A percentile compares a stretch with the other conserved stretches of the same genome.
These are phyloP conservation scores for Diaporthe vexans DNA, from an alignment of 2,329 filamentous ascomycete species.

Conservation along the genomic window DNA sequence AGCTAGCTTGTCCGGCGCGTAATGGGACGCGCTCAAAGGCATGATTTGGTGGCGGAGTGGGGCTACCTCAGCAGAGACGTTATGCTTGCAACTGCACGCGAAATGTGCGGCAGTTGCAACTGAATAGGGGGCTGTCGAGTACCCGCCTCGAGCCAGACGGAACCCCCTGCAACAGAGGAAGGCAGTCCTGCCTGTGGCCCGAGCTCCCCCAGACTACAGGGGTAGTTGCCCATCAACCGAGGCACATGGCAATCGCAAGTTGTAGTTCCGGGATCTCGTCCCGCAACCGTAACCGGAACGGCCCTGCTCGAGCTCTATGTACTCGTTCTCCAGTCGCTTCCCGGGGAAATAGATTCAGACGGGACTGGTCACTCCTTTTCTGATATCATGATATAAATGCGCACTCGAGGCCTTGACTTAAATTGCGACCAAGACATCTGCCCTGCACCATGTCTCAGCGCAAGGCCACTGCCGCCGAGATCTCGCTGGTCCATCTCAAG, in stretches of 20 bases:
- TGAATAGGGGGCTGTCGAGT: neutral
- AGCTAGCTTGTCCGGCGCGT: constrained; percentile 25
- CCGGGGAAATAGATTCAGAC: neutral
- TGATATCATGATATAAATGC: neutral
- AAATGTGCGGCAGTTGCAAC: neutral
- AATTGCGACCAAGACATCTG: neutral
- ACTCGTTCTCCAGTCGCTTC: neutral
- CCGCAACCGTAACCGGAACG: constrained; percentile 29
- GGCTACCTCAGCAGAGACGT: neutral
- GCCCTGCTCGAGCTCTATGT: constrained; percentile 11
- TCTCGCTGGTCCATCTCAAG: constrained; percentile 89
- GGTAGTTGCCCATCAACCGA: constrained; percentile 5
- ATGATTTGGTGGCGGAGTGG: neutral
- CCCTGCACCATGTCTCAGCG: constrained; percentile 50
- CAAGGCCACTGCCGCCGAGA: constrained; percentile 79
- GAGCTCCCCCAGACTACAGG: constrained; percentile 1
- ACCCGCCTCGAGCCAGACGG: neutral
- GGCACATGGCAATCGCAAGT: constrained; percentile 30
- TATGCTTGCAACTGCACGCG: constrained; percentile 4
- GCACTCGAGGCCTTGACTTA: neutral
- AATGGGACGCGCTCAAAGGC: constrained; percentile 3
- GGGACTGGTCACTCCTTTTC: neutral
- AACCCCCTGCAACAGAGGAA: neutral
- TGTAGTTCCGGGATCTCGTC: constrained; percentile 10
- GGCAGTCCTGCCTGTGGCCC: neutral